phyloP scores from a whole-genome alignment of 2,329 filamentous ascomycete species.

The Xylaria sp. region DNA sequence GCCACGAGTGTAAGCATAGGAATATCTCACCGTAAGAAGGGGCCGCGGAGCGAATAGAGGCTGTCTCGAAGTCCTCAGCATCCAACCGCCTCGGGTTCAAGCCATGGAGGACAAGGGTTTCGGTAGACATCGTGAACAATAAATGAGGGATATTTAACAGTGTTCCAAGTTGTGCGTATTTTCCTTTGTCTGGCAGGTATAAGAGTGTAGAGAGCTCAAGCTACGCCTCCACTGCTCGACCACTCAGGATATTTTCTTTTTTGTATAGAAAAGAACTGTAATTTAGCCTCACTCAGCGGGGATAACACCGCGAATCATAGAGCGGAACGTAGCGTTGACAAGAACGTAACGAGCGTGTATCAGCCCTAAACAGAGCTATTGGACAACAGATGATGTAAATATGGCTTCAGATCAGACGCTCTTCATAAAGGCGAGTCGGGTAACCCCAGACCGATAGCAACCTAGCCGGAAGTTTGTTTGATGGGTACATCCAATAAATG shows the following conservation, averaged over 20 bases:
- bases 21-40: constrained; percentile 70
- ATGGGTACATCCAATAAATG: constrained; percentile 19
- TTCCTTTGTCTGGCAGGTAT: constrained; percentile 7
- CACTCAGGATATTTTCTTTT: background rate
- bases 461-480: constrained; percentile 30
- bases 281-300: constrained; percentile 2
- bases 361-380: constrained; percentile 11
- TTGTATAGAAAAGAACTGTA: constrained; percentile 13
- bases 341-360: constrained; percentile 26
- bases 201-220: background rate
- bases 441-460: constrained; percentile 9
- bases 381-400: constrained; percentile 33
- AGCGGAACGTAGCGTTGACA: constrained; percentile 9
- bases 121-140: constrained; percentile 45
- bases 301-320: constrained; percentile 10
- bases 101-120: constrained; percentile 43
- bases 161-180: constrained; percentile 3
- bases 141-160: constrained; percentile 9
- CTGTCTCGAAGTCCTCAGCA: constrained; percentile 72
- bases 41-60: constrained; percentile 73
- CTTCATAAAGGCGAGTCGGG: constrained; percentile 2
- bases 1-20: background rate
- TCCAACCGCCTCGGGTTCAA: constrained; percentile 47
- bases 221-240: background rate
- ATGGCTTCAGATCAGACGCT: constrained; percentile 23